phyloP scores from a whole-genome alignment of 306 rosid species.

The Trifolium dubium region DNA sequence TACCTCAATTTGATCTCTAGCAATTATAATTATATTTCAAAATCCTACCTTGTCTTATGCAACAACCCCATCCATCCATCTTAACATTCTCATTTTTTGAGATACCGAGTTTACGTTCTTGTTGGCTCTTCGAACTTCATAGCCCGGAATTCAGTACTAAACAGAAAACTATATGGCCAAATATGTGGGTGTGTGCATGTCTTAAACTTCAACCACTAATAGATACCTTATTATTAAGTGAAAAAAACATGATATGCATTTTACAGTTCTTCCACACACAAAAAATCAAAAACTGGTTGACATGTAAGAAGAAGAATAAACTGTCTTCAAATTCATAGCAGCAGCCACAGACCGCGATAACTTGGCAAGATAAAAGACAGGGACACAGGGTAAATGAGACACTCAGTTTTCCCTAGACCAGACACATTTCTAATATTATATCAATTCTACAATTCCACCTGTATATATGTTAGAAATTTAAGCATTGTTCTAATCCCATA shows the following conservation, averaged over 20 bases:
- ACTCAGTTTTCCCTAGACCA: not conserved
- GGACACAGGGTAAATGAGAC: not conserved
- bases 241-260: constrained; percentile 13
- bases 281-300: not conserved
- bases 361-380: not conserved
- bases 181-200: not conserved
- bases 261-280: constrained; percentile 4
- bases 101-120: no score
- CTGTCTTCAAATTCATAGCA: not conserved
- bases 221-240: not conserved
- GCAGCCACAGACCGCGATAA: not conserved
- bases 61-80: no score
- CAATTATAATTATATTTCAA: no score
- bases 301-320: not conserved
- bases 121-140: no score
- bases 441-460: not conserved
- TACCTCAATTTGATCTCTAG: no score
- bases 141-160: not conserved
- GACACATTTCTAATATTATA: constrained; percentile 3
- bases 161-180: not conserved
- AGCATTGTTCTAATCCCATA: not conserved
- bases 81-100: no score
- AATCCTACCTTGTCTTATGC: no score
- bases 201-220: not conserved
- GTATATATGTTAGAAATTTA: no score